Base-by-base conservation (phyloP, 306 rosid genomes). In the Dalbergia cultrata region DNA sequence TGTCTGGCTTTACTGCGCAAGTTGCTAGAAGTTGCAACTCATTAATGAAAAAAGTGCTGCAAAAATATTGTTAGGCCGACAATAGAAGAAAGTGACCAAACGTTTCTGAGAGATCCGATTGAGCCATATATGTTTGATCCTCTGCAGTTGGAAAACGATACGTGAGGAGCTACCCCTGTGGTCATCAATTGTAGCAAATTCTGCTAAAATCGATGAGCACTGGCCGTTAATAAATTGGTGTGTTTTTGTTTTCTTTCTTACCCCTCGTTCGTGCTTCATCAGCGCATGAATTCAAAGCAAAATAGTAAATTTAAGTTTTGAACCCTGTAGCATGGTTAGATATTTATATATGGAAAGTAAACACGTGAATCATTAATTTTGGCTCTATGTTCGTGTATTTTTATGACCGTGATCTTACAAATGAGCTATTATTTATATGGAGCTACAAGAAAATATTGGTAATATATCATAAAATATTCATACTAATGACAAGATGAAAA, bases 61-160 rank as follows among this genome's bases (percentile, higher is more conserved):
- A 72, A 67, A 72, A 67, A 41, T 72, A 53, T 56, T 72, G 78
- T 18, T 72, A 35, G 68, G 73, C 59, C n/a, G 64, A 81, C 78
- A 78, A 65, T 11, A 64, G 18, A 50, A 49, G 83, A 87, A 81
- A 84, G 77, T 69, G 90, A 81, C 86, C 56, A 4, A 74, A 87
- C 88, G n/a, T 78, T 69, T 69, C 5, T 22, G 33, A 37, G 26
- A 52, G 39, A 76, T 49, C 45, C 26, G 9, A 19, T 37, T 65
- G 31, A 19, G n/a, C 54, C 72, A 49, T 44, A 50, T 45, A 71
- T 50, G 6, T 49, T 71, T 67, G 63, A 65, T 74, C 70, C 35
- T 49, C 78, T 75, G 87, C 80, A 59, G 7, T 31, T 60, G 65
- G 84, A 74, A 75, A 84, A 84, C 56, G 87, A 79, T 73, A 39